Evolutionary conservation across 345 rosid genomes (phyloP), one percentile per base, ranked within the genome.

Genomic region (Hibiscus tridactylites): DNA sequence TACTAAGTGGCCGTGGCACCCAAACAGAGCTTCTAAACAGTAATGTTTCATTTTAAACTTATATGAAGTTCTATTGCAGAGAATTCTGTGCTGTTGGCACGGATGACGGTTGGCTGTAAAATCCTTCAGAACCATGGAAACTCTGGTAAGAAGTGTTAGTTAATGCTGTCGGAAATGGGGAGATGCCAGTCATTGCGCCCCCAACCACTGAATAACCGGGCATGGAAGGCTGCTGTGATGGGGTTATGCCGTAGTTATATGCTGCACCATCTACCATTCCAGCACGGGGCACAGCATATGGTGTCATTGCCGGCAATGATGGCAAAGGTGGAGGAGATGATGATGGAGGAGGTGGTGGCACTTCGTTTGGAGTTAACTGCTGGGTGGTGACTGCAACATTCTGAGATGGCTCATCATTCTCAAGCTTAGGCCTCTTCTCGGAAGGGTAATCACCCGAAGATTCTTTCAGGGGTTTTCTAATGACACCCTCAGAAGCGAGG

Each of bases 401-500:
- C 75, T 80, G 86, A 7, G 74, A 54, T 21, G 85, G 77, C 71
- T 82, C 85, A 71, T 85, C 88, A 31, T 77, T 81, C 49, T 87
- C 90, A n/a, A 80, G 78, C 92, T 85, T 95, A 15, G 87, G 82
- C 81, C 92, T 83, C 80, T 95, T 95, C 71, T 89, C 96, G 0
- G 88, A 70, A 12, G 81, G 85, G 61, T 71, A 79, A 73, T 89
- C 89, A 1, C 61, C 61, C 1, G 87, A 73, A 37, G 91, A 63
- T 74, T 86, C 90, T 59, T 84, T 85, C 44, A 60, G 64, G 28
- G 85, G 72, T 74, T 86, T 83, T 52, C 83, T 80, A 5, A 88
- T 87, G 80, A 87, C 83, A 33, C 89, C 94, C 81, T 90, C 97
- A 16, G 99, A 90, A 68, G 94, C 97, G 35, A 95, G 86, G 60